Evolutionary conservation across 2,329 filamentous ascomycete species (phyloP).

Genomic region (Botrytis paeoniae): DNA sequence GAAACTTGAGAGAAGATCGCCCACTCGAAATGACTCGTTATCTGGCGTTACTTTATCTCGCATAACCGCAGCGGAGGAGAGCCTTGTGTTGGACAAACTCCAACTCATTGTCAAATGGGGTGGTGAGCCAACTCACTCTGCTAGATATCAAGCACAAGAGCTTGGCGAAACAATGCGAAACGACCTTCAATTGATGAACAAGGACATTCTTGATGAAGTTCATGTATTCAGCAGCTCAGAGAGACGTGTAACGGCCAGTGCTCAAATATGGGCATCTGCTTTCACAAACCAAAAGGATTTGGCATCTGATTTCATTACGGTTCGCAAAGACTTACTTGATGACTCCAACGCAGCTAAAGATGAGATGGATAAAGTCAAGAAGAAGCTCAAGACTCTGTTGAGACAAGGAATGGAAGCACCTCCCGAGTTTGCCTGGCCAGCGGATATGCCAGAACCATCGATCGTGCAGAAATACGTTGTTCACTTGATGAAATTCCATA

Average conservation of each 20-base stretch:
- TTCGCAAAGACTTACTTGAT: constrained; percentile 91
- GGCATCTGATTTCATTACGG: constrained; percentile 78
- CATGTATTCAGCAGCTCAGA: constrained; percentile 96
- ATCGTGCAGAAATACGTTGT: constrained; percentile 90
- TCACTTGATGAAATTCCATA: constrained; percentile 96
- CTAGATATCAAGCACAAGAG: constrained; percentile 92
- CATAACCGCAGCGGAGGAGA: constrained; percentile 89
- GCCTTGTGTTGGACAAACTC: constrained; percentile 88
- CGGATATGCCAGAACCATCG: constrained; percentile 90
- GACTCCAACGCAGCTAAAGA: constrained; percentile 98
- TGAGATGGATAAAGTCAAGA: constrained; percentile 99
- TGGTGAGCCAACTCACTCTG: constrained; percentile 95
- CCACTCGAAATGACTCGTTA: constrained; percentile 75
- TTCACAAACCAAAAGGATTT: constrained; percentile 87
- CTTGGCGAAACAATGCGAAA: constrained; percentile 94
- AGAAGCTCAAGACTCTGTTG: constrained; percentile 91
- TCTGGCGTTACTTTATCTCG: constrained; percentile 90
- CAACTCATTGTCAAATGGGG: constrained; percentile 99
- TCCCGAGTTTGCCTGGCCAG: constrained; percentile 96
- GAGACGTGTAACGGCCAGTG: constrained; percentile 88
- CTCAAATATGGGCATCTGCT: constrained; percentile 89
- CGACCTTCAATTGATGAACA: constrained; percentile 88
- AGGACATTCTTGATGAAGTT: constrained; percentile 87
- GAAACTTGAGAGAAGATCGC: constrained; percentile 42
- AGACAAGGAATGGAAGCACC: constrained; percentile 91